Evolutionary conservation across 1,284 basidiomycete genomes (phyloP), one percentile per base, ranked within the genome.

Genomic region (Puccinia triticina): DNA sequence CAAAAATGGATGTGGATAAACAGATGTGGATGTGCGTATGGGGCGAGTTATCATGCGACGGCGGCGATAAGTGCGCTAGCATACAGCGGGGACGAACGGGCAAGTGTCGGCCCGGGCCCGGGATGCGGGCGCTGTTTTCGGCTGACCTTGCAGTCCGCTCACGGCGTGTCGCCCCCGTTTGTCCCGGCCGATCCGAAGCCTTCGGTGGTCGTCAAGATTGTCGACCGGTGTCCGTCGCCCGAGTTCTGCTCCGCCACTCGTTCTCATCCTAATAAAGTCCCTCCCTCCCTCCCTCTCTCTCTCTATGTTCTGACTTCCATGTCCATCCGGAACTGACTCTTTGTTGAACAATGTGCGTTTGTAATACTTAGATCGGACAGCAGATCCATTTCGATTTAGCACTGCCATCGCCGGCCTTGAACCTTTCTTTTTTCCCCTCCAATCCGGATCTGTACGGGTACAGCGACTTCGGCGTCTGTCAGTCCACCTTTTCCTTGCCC

Each of bases 141-240:
- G 26, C 48, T 80, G 8, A 80, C 77, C 34, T 53, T 80, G 14
- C 37, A 48, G 4, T 40, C 46, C 10, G 50, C 77, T 8, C 23
- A 46, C 46, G 29, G n/a, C 34, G 77, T 53, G 21, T 18, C 46
- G 4, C 77, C 77, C 12, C 77, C 77, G 50, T 72, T 80, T 29
- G 26, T 72, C 3, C n/a, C 55, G 12, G 43, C 66, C 32, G 77
- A 80, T 34, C 77, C 67, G 0, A 72, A 29, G 23, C 77, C 77
- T 5, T 80, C 77, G 23, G 77, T 80, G 5, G 77, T 80, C 46
- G 77, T 81, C 3, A 81, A 81, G 29, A 64, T 81, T 43, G 57
- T 81, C 48, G 78, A 81, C 48, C 73, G 74, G 34, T 81, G 78
- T 43, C 78, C 78, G 29, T 81, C 78, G n/a, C 40, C 55, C n/a